Percentiles rank a stretch among this genome's conserved stretches.
phyloP scores from a whole-genome alignment of 2,329 filamentous ascomycete genomes.

The Metarhizium anisopliae region DNA sequence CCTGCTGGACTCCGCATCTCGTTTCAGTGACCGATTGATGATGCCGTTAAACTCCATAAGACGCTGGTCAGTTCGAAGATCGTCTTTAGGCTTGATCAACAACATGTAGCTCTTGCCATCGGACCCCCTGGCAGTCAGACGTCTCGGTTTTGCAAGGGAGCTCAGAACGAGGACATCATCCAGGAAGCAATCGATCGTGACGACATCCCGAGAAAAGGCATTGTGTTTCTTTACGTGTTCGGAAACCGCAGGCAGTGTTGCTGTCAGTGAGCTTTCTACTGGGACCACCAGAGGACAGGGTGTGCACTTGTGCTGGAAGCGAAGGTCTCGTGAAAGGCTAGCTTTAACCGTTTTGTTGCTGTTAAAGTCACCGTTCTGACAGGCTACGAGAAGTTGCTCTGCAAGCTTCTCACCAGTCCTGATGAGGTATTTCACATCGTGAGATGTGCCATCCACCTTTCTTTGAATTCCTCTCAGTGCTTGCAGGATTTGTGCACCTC shows the following conservation, averaged over 20 bases:
- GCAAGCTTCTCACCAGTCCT: constrained; percentile 74
- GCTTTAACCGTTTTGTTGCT: constrained; percentile 58
- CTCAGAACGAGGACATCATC: constrained; percentile 87
- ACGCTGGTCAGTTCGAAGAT: constrained; percentile 92
- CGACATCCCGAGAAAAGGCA: constrained; percentile 77
- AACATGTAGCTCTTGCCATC: constrained; percentile 85
- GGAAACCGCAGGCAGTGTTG: constrained; percentile 66
- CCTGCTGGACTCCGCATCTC: constrained; percentile 82
- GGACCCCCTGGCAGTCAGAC: constrained; percentile 77
- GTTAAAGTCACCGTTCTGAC: constrained; percentile 66
- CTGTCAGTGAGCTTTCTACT: constrained; percentile 74
- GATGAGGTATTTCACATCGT: constrained; percentile 64
- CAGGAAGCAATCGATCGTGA: constrained; percentile 71
- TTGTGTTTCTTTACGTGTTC: constrained; percentile 70
- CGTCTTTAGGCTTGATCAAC: constrained; percentile 95
- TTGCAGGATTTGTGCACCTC: constrained; percentile 44
- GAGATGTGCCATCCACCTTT: constrained; percentile 39
- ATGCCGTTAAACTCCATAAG: constrained; percentile 99
- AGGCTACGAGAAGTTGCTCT: constrained; percentile 71
- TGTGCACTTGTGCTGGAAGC: constrained; percentile 76
- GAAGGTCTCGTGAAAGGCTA: constrained; percentile 67
- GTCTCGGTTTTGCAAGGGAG: constrained; percentile 86
- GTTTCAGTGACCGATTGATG: constrained; percentile 91
- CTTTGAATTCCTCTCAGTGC: constrained; percentile 37
- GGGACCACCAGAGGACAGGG: constrained; percentile 84